Percentiles rank a stretch among this genome's conserved stretches.
Conservation (phyloP, 2,329 filamentous ascomycete species). For the Magnaporthiopsis incrustans region DNA sequence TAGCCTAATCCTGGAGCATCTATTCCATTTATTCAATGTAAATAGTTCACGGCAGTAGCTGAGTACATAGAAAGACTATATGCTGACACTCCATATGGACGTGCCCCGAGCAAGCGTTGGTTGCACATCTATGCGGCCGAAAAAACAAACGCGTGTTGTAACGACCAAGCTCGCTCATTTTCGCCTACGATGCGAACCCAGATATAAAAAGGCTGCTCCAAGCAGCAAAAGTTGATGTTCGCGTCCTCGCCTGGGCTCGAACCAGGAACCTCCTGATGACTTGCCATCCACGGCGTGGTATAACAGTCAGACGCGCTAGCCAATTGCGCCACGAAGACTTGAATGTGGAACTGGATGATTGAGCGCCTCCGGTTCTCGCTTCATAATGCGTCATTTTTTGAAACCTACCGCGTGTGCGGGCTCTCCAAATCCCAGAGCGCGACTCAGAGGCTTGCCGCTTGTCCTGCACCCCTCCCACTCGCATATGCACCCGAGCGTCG, state of each 20-base stretch:
- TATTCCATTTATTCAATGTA: too few species aligned
- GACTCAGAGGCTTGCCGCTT: neutral
- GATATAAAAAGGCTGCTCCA: neutral
- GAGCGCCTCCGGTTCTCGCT: neutral
- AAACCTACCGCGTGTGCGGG: neutral
- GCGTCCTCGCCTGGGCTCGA: neutral
- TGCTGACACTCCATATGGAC: too few species aligned
- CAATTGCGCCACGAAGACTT: constrained; percentile 36
- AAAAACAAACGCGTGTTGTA: too few species aligned
- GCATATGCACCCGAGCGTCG: too few species aligned
- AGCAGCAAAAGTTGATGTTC: neutral
- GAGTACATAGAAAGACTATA: too few species aligned
- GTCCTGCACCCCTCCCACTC: neutral
- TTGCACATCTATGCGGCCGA: too few species aligned
- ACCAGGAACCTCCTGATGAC: neutral
- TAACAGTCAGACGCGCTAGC: constrained; percentile 56
- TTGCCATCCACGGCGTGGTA: neutral
- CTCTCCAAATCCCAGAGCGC: neutral
- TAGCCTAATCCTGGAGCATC: too few species aligned
- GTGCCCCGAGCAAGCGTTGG: too few species aligned
- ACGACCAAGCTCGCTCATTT: too few species aligned
- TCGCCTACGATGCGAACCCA: too few species aligned
- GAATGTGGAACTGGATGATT: neutral
- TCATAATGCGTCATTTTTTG: neutral
- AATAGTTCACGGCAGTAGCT: too few species aligned